These are phyloP conservation scores for Xylaria arbuscula DNA, from an alignment of 2,329 filamentous ascomycete genomes.

Conservation along the genomic window DNA sequence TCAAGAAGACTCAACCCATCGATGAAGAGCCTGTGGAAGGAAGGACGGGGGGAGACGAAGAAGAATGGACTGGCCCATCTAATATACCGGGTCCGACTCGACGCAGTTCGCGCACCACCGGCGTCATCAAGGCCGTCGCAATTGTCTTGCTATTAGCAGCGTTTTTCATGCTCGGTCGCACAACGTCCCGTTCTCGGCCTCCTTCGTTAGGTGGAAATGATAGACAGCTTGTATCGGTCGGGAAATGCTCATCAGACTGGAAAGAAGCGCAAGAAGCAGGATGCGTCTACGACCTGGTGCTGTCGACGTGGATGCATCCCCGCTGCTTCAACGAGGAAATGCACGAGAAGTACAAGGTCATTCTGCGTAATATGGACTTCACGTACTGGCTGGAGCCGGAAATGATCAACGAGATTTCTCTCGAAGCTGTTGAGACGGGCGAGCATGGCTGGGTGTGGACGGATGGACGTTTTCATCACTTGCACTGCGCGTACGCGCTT, in stretches of 20 bases:
- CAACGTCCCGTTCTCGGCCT: constrained; percentile 1
- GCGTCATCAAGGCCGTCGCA: constrained; percentile 16
- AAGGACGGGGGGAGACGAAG: neutral
- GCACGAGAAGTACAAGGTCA: constrained; percentile 20
- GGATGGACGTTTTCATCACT: constrained; percentile 21
- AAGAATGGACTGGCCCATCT: constrained; percentile 7
- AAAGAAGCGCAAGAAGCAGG: constrained; percentile 26
- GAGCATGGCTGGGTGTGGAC: constrained; percentile 23
- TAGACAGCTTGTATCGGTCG: constrained; percentile 17
- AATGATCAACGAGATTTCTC: constrained; percentile 29
- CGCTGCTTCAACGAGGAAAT: constrained; percentile 24
- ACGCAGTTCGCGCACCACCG: constrained; percentile 10
- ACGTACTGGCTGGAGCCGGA: constrained; percentile 23
- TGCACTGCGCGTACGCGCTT: constrained; percentile 25
- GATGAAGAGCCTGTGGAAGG: neutral
- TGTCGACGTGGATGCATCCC: constrained; percentile 28
- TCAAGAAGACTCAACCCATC: neutral
- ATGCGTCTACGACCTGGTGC: constrained; percentile 24
- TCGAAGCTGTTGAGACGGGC: constrained; percentile 24
- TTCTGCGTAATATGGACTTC: constrained; percentile 26
- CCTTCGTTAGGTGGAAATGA: constrained; percentile 10
- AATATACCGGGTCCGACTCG: neutral
- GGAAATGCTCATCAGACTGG: constrained; percentile 26
- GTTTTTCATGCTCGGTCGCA: constrained; percentile 20
- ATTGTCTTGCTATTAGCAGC: constrained; percentile 3